A percentile compares a stretch with the other conserved stretches of the same genome.
Evolutionary conservation across 2,329 filamentous ascomycete species (phyloP).

Genomic region (Microsporum ferrugineum): DNA sequence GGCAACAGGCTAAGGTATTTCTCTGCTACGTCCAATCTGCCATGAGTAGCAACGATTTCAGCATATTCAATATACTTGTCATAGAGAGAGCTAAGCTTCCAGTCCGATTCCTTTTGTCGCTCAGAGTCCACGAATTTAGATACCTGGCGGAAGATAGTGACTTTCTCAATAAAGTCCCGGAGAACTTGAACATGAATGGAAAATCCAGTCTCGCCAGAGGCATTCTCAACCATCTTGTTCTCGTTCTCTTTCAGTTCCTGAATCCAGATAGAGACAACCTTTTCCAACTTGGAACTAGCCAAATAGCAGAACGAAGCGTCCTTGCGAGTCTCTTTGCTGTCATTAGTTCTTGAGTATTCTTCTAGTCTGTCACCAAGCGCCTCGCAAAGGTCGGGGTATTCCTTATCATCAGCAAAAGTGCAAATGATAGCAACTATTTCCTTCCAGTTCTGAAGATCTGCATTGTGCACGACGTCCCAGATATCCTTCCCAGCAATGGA

Average conservation of each 20-base stretch:
- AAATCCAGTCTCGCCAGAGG: constrained; percentile 66
- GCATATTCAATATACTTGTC: constrained; percentile 96
- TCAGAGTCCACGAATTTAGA: constrained; percentile 82
- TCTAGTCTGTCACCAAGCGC: constrained; percentile 82
- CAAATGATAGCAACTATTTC: constrained; percentile 92
- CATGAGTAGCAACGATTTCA: constrained; percentile 83
- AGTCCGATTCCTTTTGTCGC: constrained; percentile 57
- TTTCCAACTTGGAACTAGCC: constrained; percentile 90
- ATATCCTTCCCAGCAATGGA: constrained; percentile 94
- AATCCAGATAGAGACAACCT: constrained; percentile 91
- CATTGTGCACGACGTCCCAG: constrained; percentile 97
- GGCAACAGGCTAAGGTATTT: constrained; percentile 86
- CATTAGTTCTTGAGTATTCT: constrained; percentile 49
- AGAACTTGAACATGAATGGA: constrained; percentile 80
- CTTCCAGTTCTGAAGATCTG: constrained; percentile 86
- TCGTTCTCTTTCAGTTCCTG: constrained; percentile 78
- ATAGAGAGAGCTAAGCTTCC: constrained; percentile 82
- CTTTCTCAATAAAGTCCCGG: constrained; percentile 95
- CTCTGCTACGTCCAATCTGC: constrained; percentile 73
- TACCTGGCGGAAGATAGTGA: constrained; percentile 88
- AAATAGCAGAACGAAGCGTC: constrained; percentile 96
- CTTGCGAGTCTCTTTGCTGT: constrained; percentile 52
- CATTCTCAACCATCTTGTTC: constrained; percentile 57
- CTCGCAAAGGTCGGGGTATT: constrained; percentile 92
- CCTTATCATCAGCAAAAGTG: constrained; percentile 81